Evolutionary conservation across 2,329 filamentous ascomycete species (phyloP), one percentile per base, ranked within the genome.

Genomic region (Beauveria scarabaeidicola): DNA sequence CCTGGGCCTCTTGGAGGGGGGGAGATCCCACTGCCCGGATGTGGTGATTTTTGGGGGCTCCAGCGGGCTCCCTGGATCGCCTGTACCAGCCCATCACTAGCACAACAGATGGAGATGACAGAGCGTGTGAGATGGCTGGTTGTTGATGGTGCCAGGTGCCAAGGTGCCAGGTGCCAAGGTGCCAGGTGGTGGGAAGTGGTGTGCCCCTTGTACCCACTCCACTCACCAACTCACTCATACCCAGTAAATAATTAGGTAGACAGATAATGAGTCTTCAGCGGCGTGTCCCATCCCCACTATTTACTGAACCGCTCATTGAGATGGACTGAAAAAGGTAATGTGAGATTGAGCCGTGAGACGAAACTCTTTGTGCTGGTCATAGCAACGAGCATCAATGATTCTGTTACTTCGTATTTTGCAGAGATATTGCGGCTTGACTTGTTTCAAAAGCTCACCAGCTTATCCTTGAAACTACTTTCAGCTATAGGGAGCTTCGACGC

Each of bases 391-490:
- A 27, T 46, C 21, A 25, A 36, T 13, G 32, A 36, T 36, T 36
- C 11, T 5, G 11, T 32, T 32, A 32, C 15, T 41, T 41, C 17
- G 40, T 41, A 41, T 3, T 41, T 41, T 41, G 17, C 40, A 54
- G 38, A 23, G 9, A 9, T 38, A 38, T 38, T 23, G 21, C 40
- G 41, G 19, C 53, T 36, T 47, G 27, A 13, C 53, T 27, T 19
- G 11, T 48, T 40, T 43, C 46, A 32, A 38, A 52, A n/a, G n/a
- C 23, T 21, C 32, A 15, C 55, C 55, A 43, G 46, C 46, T 21
- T 21, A 52, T 52, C 38, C 56, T 46, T 52, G 56, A 58, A 44
- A 58, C 47, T 9, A 44, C 38, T 23, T 40, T 51, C 40, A 57
- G 38, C 40, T 36, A 36, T 52, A 23, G 48, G 9, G 32, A 46